These are phyloP conservation scores for Fagus sylvatica DNA, from an alignment of 306 rosid species.

Conservation along the genomic window DNA sequence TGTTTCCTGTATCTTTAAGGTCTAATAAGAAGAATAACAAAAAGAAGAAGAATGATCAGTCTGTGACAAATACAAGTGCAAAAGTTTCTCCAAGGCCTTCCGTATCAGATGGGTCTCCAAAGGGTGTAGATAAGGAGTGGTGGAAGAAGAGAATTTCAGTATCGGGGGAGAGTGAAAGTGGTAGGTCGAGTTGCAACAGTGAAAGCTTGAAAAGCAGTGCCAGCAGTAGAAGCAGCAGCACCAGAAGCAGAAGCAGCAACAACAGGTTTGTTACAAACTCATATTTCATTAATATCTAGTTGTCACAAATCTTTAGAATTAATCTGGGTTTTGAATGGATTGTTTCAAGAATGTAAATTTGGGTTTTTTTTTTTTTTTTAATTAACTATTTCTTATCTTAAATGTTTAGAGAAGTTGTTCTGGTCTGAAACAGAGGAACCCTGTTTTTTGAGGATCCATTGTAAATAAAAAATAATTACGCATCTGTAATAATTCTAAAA, in stretches of 20 bases:
- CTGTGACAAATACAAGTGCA: constrained; percentile 27
- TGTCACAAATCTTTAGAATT: not conserved
- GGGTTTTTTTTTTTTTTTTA: too few relatives aligned
- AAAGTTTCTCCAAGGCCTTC: constrained; percentile 66
- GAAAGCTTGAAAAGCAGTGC: constrained; percentile 63
- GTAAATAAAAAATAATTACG: not conserved
- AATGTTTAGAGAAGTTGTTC: not conserved
- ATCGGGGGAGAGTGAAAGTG: constrained; percentile 46
- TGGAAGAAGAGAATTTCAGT: constrained; percentile 63
- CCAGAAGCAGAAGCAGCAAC: constrained; percentile 37
- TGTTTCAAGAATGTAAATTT: too few relatives aligned
- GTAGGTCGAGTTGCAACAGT: constrained; percentile 46
- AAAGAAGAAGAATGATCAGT: constrained; percentile 22
- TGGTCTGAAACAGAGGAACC: constrained; percentile 1
- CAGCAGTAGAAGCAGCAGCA: constrained; percentile 50
- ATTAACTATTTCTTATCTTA: not conserved
- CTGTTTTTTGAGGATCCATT: not conserved
- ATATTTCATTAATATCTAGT: not conserved
- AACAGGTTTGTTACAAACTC: constrained; percentile 51
- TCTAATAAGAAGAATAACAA: constrained; percentile 37
- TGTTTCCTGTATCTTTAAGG: constrained; percentile 57
- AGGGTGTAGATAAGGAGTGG: constrained; percentile 66
- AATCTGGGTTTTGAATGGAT: not conserved
- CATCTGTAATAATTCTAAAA: not conserved
- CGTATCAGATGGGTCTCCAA: constrained; percentile 33